Evolutionary conservation across 75 land plant species (phyloP).

Genomic region (Cunninghamia lanceolata): DNA sequence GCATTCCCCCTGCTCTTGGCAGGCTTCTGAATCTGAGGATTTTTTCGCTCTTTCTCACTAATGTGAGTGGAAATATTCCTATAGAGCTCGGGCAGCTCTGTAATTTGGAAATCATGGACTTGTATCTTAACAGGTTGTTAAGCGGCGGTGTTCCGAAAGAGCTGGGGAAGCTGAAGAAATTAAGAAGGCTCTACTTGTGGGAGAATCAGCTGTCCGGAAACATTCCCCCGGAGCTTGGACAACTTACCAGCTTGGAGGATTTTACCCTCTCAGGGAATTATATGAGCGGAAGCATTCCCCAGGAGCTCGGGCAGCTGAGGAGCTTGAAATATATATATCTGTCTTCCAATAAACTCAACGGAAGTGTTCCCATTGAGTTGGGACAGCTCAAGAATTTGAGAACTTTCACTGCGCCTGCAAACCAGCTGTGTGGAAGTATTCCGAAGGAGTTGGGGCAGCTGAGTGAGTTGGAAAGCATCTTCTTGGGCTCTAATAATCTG

Average conservation of each 20-base stretch:
- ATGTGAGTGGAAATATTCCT: slow-evolving; percentile 38
- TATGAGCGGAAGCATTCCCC: slow-evolving; percentile 21
- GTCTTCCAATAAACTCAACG: slow-evolving; percentile 18
- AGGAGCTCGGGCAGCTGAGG: slow-evolving; percentile 4
- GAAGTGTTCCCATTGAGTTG: slow-evolving; percentile 22
- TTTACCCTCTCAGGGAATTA: slow-evolving; percentile 11
- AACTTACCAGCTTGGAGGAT: slow-evolving; percentile 13
- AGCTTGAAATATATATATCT: slow-evolving; percentile 1
- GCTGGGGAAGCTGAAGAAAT: slow-evolving; percentile 22
- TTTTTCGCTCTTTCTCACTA: slow-evolving; percentile 36
- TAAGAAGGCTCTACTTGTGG: slow-evolving; percentile 19
- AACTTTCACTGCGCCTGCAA: neutral
- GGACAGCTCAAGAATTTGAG: neutral
- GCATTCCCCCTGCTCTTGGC: slow-evolving; percentile 41
- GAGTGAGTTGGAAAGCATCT: neutral
- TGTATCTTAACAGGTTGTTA: slow-evolving; percentile 24
- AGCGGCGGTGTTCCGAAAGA: slow-evolving; percentile 31
- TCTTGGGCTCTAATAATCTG: slow-evolving; percentile 16
- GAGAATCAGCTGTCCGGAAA: slow-evolving; percentile 38
- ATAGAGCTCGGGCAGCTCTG: slow-evolving; percentile 24
- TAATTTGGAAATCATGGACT: slow-evolving; percentile 23
- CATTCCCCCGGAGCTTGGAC: slow-evolving; percentile 36
- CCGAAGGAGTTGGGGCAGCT: neutral
- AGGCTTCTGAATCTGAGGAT: slow-evolving; percentile 14
- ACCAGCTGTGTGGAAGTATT: neutral